phyloP scores from a whole-genome alignment of 306 rosid genomes.

The Vigna mungo region DNA sequence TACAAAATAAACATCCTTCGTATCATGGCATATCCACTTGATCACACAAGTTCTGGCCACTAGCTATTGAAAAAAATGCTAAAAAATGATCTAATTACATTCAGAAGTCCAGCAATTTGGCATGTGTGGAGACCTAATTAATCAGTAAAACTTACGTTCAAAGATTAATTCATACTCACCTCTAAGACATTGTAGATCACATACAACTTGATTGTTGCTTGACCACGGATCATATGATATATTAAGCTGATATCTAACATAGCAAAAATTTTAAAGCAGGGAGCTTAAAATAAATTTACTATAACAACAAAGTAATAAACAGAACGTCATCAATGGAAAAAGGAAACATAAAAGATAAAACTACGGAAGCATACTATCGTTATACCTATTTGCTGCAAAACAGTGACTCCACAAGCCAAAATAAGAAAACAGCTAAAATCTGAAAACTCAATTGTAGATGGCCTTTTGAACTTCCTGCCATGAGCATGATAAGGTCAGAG shows the following conservation, averaged over 20 bases:
- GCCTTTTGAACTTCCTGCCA: conserved; percentile 89
- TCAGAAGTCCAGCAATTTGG: conserved; percentile 27
- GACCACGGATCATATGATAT: conserved; percentile 99
- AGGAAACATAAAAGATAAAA: not conserved
- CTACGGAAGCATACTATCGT: conserved; percentile 20
- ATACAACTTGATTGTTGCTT: conserved; percentile 92
- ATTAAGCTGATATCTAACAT: conserved; percentile 93
- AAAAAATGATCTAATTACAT: conserved; percentile 4
- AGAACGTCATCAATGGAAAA: conserved; percentile 1
- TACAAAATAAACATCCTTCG: not conserved
- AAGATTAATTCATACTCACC: conserved; percentile 62
- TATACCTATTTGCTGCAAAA: conserved; percentile 78
- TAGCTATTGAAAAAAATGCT: conserved; percentile 10
- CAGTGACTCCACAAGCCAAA: conserved; percentile 77
- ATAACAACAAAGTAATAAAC: not conserved
- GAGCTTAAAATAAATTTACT: conserved; percentile 30
- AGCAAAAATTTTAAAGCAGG: conserved; percentile 28
- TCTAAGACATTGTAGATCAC: conserved; percentile 96
- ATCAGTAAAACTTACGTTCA: conserved; percentile 24
- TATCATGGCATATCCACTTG: conserved; percentile 2
- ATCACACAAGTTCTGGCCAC: conserved; percentile 27
- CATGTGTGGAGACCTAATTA: conserved; percentile 18
- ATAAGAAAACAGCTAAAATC: conserved; percentile 84
- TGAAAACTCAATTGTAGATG: conserved; percentile 75
- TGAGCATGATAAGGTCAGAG: conserved; percentile 51